Evolutionary conservation across 805 yeast species (phyloP).

Genomic region (Ogataea allantospora): DNA sequence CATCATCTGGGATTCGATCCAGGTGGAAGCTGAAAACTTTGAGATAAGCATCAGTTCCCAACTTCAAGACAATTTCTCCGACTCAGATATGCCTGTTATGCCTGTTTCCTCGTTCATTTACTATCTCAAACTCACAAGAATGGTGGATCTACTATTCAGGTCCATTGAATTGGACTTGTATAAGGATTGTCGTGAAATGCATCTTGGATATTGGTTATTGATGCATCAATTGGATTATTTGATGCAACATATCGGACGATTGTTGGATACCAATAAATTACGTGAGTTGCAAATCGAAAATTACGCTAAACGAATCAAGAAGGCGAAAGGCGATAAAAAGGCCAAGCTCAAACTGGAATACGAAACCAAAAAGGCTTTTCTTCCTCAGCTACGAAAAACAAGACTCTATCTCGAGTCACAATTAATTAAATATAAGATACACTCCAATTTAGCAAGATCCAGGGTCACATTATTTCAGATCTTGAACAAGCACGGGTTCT

Average conservation of each 20-base stretch:
- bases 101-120: conserved; percentile 73
- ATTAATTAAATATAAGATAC: conserved; percentile 12
- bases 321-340: conserved; percentile 30
- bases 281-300: conserved; percentile 22
- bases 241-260: conserved; percentile 23
- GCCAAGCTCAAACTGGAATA: conserved; percentile 23
- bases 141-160: conserved; percentile 68
- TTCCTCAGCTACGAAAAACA: conserved; percentile 14
- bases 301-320: conserved; percentile 25
- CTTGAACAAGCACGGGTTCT: conserved; percentile 23
- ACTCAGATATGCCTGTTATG: conserved; percentile 42
- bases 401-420: conserved; percentile 16
- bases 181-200: conserved; percentile 61
- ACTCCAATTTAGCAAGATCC: conserved; percentile 20
- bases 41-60: conserved; percentile 46
- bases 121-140: conserved; percentile 60
- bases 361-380: conserved; percentile 17
- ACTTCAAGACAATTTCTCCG: conserved; percentile 35
- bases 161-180: conserved; percentile 78
- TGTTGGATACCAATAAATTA: conserved; percentile 19
- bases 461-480: conserved; percentile 27
- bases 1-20: conserved; percentile 73
- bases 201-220: conserved; percentile 66
- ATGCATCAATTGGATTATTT: conserved; percentile 35
- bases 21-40: conserved; percentile 65